Percentiles rank a stretch among this genome's conserved stretches.
These are phyloP conservation scores for Apiospora marii DNA, from an alignment of 2,329 filamentous ascomycete species.

Conservation along the genomic window DNA sequence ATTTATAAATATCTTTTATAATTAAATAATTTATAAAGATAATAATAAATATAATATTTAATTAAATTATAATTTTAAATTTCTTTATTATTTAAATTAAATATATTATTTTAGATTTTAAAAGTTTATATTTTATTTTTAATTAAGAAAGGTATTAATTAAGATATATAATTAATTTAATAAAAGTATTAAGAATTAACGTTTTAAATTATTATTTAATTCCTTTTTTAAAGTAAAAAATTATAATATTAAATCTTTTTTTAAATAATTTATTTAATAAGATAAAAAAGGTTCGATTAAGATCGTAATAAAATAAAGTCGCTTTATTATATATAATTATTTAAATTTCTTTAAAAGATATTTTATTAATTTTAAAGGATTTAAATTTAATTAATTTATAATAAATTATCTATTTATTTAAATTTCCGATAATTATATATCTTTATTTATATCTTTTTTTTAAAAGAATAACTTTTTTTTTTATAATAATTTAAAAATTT, in stretches of 20 bases:
- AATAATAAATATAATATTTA: not conserved
- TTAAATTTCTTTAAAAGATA: not conserved
- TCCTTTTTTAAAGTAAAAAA: not conserved
- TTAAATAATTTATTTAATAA: not conserved
- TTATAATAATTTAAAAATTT: not conserved
- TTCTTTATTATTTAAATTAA: not conserved
- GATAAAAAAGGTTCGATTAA: not conserved
- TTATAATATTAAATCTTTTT: not conserved
- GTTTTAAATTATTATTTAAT: not conserved
- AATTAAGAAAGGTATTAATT: not conserved
- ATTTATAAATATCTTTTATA: conserved; percentile 7
- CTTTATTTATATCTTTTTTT: not conserved
- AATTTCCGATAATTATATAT: not conserved
- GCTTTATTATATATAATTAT: not conserved
- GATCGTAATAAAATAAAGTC: not conserved
- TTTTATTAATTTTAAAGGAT: not conserved
- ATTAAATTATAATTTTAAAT: not conserved
- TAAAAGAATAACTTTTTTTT: not conserved
- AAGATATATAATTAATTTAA: not conserved
- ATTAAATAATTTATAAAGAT: not conserved
- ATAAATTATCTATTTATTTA: not conserved
- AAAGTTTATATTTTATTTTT: not conserved
- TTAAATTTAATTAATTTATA: not conserved
- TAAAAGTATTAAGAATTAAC: not conserved
- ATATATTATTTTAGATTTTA: not conserved